Evolutionary conservation across 1,284 basidiomycete genomes (phyloP).

Genomic region (Tremellales sp.): DNA sequence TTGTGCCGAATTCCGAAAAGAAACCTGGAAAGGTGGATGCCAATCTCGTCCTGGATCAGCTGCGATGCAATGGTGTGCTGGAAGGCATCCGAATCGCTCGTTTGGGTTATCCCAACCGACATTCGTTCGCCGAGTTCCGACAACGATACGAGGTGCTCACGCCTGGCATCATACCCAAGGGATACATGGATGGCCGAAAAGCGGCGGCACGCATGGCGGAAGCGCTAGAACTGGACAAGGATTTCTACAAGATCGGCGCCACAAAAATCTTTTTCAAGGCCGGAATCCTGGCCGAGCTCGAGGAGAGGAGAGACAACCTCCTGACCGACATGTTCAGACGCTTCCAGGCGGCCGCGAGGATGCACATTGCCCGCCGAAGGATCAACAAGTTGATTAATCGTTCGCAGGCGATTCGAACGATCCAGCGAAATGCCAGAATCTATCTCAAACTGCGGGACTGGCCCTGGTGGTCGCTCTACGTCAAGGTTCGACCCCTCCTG

Average conservation of each 20-base stretch:
- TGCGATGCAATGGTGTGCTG: constrained; percentile 97
- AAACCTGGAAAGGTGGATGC: constrained; percentile 89
- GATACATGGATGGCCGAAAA: constrained; percentile 96
- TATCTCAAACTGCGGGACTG: constrained; percentile 87
- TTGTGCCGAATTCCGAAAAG: constrained; percentile 92
- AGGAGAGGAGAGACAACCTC: constrained; percentile 83
- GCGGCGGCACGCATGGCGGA: constrained; percentile 91
- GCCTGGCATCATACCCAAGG: constrained; percentile 83
- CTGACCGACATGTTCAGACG: constrained; percentile 86
- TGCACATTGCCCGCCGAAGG: constrained; percentile 80
- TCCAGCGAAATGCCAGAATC: constrained; percentile 88
- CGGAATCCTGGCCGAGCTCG: constrained; percentile 94
- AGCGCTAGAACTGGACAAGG: constrained; percentile 79
- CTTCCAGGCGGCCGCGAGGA: constrained; percentile 79
- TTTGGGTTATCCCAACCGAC: constrained; percentile 92
- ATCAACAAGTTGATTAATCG: constrained; percentile 95
- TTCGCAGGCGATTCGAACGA: constrained; percentile 82
- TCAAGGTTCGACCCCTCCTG: constrained; percentile 87
- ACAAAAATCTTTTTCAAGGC: constrained; percentile 99
- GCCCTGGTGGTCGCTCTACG: constrained; percentile 99
- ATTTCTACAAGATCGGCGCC: constrained; percentile 84
- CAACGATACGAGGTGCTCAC: constrained; percentile 96
- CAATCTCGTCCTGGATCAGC: constrained; percentile 91
- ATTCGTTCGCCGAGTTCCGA: constrained; percentile 95
- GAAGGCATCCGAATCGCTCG: constrained; percentile 98